Evolutionary conservation across 768 basidiomycete genomes (phyloP).

Genomic region (Russula sp.): DNA sequence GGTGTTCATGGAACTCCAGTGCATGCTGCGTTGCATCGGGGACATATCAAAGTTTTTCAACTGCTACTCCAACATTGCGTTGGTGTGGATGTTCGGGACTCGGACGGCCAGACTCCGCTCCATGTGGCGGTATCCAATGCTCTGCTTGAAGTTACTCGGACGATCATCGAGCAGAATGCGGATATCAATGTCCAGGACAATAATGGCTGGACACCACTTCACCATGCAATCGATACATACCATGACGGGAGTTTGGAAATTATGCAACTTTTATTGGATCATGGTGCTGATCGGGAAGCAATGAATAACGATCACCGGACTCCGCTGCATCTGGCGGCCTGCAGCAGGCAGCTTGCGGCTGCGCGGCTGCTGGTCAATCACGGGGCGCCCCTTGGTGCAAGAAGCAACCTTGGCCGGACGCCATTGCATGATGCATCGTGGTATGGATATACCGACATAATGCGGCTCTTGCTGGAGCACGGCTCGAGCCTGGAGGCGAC

Average conservation of each 20-base stretch:
- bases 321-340: not conserved
- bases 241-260: not conserved
- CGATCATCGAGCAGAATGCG: not conserved
- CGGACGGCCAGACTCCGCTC: not conserved
- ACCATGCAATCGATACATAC: not conserved
- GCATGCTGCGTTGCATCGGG: not conserved
- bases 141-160: not conserved
- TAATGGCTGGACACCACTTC: not conserved
- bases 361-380: not conserved
- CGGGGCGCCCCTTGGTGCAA: not conserved
- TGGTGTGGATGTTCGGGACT: not conserved
- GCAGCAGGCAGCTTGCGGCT: not conserved
- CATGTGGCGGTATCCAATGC: not conserved
- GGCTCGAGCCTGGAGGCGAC: not conserved
- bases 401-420: not conserved
- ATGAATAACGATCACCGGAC: not conserved
- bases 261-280: not conserved
- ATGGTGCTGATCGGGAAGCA: not conserved
- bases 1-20: not conserved
- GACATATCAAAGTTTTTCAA: not conserved
- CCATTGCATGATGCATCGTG: not conserved
- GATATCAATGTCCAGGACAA: not conserved
- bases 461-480: not conserved
- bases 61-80: not conserved
- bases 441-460: not conserved